A percentile compares a stretch with the other conserved stretches of the same genome.
These are phyloP conservation scores for Wickerhamiella brachini DNA, from an alignment of 805 yeast species.

Conservation along the genomic window DNA sequence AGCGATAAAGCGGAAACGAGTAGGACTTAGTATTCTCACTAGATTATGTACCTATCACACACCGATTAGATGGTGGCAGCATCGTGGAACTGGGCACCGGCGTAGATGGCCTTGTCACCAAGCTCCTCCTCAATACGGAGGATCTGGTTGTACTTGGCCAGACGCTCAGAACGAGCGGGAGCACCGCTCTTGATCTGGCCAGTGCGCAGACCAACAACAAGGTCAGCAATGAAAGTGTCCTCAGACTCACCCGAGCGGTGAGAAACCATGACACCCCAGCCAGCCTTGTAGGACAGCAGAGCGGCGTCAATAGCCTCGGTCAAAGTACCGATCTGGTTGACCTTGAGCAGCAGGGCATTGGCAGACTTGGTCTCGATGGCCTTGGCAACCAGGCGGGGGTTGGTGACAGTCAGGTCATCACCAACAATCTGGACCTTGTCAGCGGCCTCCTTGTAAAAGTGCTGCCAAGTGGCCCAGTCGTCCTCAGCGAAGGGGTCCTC, in stretches of 20 bases:
- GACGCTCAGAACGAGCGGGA: slow-evolving; percentile 99
- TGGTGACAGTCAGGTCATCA: slow-evolving; percentile 98
- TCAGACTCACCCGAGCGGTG: slow-evolving; percentile 99
- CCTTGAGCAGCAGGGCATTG: slow-evolving; percentile 88
- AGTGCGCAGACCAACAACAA: slow-evolving; percentile 92
- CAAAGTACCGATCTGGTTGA: slow-evolving; percentile 96
- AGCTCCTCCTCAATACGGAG: slow-evolving; percentile 97
- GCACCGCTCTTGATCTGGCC: slow-evolving; percentile 99
- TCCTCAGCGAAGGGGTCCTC: slow-evolving; percentile 99
- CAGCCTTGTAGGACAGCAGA: slow-evolving; percentile 83
- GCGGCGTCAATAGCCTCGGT: slow-evolving; percentile 97
- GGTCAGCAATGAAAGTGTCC: slow-evolving; percentile 96
- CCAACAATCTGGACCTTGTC: slow-evolving; percentile 78
- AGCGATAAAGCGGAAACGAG: too few relatives aligned
- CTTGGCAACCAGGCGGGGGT: slow-evolving; percentile 84
- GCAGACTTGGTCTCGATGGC: slow-evolving; percentile 97
- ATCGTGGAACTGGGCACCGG: slow-evolving; percentile 81
- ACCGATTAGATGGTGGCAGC: slow-evolving; percentile 23
- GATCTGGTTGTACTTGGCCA: slow-evolving; percentile 97
- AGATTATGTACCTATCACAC: neutral
- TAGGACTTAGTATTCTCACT: neutral
- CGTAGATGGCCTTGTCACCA: slow-evolving; percentile 93
- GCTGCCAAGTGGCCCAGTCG: slow-evolving; percentile 98
- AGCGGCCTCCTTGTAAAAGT: slow-evolving; percentile 45
- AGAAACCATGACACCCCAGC: slow-evolving; percentile 99